phyloP scores from a whole-genome alignment of 306 rosid species.

The Glycyrrhiza uralensis region DNA sequence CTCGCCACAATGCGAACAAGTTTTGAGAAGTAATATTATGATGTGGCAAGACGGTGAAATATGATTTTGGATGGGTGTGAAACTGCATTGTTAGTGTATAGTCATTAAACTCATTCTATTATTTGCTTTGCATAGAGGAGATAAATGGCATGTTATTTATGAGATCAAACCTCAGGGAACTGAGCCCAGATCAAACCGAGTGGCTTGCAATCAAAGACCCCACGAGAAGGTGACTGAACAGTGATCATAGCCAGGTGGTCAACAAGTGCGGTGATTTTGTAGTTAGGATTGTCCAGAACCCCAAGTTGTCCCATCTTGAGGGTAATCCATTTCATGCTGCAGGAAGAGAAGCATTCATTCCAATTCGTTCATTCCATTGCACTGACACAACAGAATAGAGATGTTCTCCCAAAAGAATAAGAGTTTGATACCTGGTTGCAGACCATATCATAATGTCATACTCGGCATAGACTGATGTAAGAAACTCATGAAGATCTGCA shows the following conservation, averaged over 20 bases:
- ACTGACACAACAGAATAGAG: neutral
- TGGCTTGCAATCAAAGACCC: constrained; percentile 96
- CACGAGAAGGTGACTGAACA: constrained; percentile 72
- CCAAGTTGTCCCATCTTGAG: constrained; percentile 96
- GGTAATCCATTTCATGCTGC: constrained; percentile 92
- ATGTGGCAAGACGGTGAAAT: too few relatives aligned
- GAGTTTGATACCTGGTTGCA: constrained; percentile 63
- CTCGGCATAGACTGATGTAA: constrained; percentile 75
- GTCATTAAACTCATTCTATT: neutral
- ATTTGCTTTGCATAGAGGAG: neutral
- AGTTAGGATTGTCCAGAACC: constrained; percentile 85
- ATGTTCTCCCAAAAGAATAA: neutral
- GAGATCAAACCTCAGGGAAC: constrained; percentile 81
- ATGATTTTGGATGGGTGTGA: too few relatives aligned
- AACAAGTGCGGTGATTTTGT: constrained; percentile 87
- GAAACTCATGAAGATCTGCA: constrained; percentile 95
- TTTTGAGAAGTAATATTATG: too few relatives aligned
- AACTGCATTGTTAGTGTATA: too few relatives aligned
- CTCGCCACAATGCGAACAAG: too few relatives aligned
- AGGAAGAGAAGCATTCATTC: constrained; percentile 7
- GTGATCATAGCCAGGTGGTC: constrained; percentile 96
- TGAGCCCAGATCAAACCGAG: constrained; percentile 96
- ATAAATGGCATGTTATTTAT: neutral
- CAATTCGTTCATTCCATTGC: neutral
- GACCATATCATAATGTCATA: constrained; percentile 99